Base-by-base conservation (phyloP, 805 yeast species). In the Barnettozyma pratensis region DNA sequence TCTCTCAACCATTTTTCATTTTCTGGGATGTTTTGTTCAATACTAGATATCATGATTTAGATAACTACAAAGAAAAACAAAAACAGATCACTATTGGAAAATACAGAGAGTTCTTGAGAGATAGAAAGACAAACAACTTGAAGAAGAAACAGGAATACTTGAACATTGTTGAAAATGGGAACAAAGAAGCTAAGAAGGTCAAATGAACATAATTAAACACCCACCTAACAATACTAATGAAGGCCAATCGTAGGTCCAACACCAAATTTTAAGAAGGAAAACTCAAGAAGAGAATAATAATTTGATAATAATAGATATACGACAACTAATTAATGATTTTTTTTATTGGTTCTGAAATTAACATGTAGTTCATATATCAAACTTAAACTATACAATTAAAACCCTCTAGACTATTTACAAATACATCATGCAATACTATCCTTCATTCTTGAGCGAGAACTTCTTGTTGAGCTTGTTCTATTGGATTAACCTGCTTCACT, bases 1-100 rank as follows among this genome's bases (percentile, higher is more conserved):
- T 83, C 62, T 84, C 95, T 11, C 99, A 94, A 73, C 99, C 99
- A 4, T 94, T 92, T 71, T 94, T 94, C 70, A 85, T 89, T 2
- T 81, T 89, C 62, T 94, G 99, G 99, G 99, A 94, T 67, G 69
- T 70, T 45, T 54, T 83, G 43, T 75, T 79, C 48, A 78, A 81
- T 47, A 89, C 98, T 2, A 81, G 83, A 60, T 91, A 84, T 69
- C 73, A 79, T 63, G 79, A 78, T 27, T 70, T 81, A 45, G 83
- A 83, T 54, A 77, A 76, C 48, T 88, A 87, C 69, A 77, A 75
- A 58, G 75, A 76, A 45, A 67, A 80, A 55, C 91, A 87, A 67
- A 73, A 79, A 60, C 76, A 77, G 58, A 77, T 87, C 45, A 83
- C 92, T 9, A 74, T 85, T 58, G 79, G 71, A 38, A 83, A 79